Evolutionary conservation across 2,329 filamentous ascomycete genomes (phyloP).

Genomic region (Fusarium sp.): DNA sequence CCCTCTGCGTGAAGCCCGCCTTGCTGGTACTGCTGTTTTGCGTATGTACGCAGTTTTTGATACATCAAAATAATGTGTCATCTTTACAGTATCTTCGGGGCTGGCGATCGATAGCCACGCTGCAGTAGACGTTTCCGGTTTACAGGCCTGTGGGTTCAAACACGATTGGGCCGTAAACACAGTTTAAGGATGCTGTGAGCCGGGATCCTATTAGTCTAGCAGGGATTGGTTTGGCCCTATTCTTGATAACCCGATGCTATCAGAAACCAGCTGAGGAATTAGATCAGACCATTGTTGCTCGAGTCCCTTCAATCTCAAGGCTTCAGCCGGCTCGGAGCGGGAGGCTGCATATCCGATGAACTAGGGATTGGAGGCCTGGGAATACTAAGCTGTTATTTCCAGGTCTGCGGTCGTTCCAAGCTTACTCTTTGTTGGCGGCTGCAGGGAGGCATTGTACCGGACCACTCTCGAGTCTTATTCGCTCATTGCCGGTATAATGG

Average conservation of each 20-base stretch:
- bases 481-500: constrained; percentile 2
- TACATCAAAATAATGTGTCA: constrained; percentile 18
- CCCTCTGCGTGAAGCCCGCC: not conserved
- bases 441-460: constrained; percentile 32
- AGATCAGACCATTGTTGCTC: constrained; percentile 24
- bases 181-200: constrained; percentile 22
- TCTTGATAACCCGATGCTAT: not conserved
- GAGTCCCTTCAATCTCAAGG: not conserved
- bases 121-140: constrained; percentile 19
- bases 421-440: constrained; percentile 35
- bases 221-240: constrained; percentile 21
- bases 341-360: constrained; percentile 44
- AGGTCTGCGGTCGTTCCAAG: constrained; percentile 36
- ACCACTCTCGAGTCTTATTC: constrained; percentile 7
- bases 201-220: constrained; percentile 17
- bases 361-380: constrained; percentile 24
- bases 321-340: constrained; percentile 25
- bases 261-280: constrained; percentile 14
- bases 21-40: not conserved
- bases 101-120: constrained; percentile 20
- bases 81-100: not conserved
- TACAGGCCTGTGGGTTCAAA: constrained; percentile 14
- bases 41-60: constrained; percentile 4
- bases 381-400: constrained; percentile 16
- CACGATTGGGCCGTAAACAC: constrained; percentile 27